These are phyloP conservation scores for Chenopodium quinoa DNA, from an alignment of 148 eudicot species.

Conservation along the genomic window DNA sequence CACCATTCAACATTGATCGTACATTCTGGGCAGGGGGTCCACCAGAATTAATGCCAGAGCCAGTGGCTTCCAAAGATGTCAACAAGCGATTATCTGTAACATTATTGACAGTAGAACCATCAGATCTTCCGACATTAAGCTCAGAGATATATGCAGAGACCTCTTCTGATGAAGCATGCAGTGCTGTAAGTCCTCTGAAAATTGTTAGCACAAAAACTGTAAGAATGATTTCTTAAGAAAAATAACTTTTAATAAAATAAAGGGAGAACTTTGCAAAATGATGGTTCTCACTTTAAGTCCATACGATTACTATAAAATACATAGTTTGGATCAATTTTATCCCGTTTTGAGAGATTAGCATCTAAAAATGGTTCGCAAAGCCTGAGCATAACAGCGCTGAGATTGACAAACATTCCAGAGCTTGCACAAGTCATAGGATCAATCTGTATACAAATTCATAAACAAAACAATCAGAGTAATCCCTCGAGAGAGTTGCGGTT, in stretches of 20 bases:
- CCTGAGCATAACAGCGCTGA: slow-evolving; percentile 91
- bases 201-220: slow-evolving; percentile 3
- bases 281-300: slow-evolving; percentile 61
- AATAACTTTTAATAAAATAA: too few relatives aligned
- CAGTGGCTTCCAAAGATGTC: slow-evolving; percentile 61
- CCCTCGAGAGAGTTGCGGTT: not conserved
- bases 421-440: slow-evolving; percentile 93
- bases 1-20: slow-evolving; percentile 42
- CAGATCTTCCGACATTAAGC: slow-evolving; percentile 37
- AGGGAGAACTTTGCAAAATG: not conserved
- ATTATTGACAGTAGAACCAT: slow-evolving; percentile 24
- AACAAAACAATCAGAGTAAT: not conserved
- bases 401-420: slow-evolving; percentile 97
- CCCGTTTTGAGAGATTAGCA: slow-evolving; percentile 70
- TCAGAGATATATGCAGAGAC: slow-evolving; percentile 57
- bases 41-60: slow-evolving; percentile 46
- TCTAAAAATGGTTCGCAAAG: slow-evolving; percentile 95
- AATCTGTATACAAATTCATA: slow-evolving; percentile 45
- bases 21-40: slow-evolving; percentile 35
- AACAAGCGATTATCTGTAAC: slow-evolving; percentile 47
- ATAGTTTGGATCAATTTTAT: slow-evolving; percentile 82
- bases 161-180: slow-evolving; percentile 98
- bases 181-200: slow-evolving; percentile 78
- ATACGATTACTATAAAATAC: slow-evolving; percentile 68
- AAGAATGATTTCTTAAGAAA: slow-evolving; percentile 1